Evolutionary conservation across 352 stramenopile species (phyloP), one percentile per base, ranked within the genome.

Genomic region (Phytophthora sp.): DNA sequence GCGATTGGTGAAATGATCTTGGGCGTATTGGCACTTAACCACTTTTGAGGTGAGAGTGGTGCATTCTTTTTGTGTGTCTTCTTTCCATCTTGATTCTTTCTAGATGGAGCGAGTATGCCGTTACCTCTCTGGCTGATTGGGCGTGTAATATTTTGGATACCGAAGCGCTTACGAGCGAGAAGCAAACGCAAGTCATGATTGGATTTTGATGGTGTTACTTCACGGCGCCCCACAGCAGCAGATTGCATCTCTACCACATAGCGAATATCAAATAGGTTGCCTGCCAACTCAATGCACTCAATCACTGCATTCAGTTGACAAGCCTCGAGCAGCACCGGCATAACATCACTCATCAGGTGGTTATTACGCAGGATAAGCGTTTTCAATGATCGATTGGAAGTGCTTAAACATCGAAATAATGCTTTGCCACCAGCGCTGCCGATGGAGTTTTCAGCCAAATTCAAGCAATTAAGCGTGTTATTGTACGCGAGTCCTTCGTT

Each of bases 331-430:
- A 90, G 44, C 7, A 46, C 6, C 0, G 58, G 26, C 8, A 91
- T 42, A 3, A 73, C 76, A 42, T 91, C 82, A 55, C 84, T 86
- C 63, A 79, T 73, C 24, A 91, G 42, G 33, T 79, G 55, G 53
- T 93, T 93, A 69, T 91, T 91, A 41, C 55, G 59, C 15, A 93
- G 67, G 8, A 90, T 53, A 5, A 93, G 70, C 18, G 64, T 80
- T 33, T 75, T 31, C 1, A 93, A 64, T 20, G 74, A 63, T 13
- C 50, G 62, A 47, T 90, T 88, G 13, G 27, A 12, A 1, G 45
- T 64, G 33, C 63, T 56, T 18, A 90, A 60, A 38, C 70, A 74
- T 21, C 30, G 30, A 39, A 90, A 89, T 4, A 93, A 62, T 21
- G 80, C 76, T 23, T 57, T 76, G 0, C 73, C 82, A 13, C 84